Evolutionary conservation across 495 filamentous ascomycete species (phyloP).

Genomic region (Sporormia fimetaria): DNA sequence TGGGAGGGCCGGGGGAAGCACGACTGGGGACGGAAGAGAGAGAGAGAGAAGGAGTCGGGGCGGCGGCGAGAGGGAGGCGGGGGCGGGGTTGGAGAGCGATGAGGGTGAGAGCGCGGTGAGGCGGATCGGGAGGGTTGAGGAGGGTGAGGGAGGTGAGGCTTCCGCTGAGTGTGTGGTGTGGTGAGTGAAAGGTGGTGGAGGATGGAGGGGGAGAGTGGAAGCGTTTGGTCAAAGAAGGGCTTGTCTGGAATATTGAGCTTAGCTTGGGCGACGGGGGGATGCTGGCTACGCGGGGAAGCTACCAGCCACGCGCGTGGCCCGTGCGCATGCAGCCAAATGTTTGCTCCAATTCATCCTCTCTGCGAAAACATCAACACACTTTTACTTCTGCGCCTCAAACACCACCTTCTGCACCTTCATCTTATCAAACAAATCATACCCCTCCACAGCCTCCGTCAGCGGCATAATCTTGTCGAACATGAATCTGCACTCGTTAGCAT

Average conservation of each 20-base stretch:
- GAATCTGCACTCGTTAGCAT: constrained; percentile 43
- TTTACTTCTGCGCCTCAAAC: constrained; percentile 38
- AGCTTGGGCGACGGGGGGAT: constrained; percentile 15
- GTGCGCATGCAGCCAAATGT: too few species aligned
- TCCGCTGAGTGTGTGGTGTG: constrained; percentile 16
- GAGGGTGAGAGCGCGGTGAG: too few species aligned
- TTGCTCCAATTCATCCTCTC: too few species aligned
- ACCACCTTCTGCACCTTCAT: constrained; percentile 88
- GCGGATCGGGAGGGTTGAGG: constrained; percentile 15
- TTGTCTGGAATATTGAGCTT: constrained; percentile 9
- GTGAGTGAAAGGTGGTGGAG: constrained; percentile 22
- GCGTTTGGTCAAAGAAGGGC: too few species aligned
- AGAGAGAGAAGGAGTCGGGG: constrained; percentile 1
- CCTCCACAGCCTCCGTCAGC: constrained; percentile 69
- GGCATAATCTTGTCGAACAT: constrained; percentile 94
- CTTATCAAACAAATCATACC: constrained; percentile 82
- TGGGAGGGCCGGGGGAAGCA: constrained; percentile 12
- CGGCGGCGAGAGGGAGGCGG: constrained; percentile 19
- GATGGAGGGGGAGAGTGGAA: constrained; percentile 24
- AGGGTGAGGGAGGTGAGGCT: constrained; percentile 17
- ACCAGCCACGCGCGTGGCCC: neutral
- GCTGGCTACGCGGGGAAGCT: neutral
- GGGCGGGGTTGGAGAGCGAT: too few species aligned
- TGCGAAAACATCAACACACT: neutral
- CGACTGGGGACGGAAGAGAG: neutral